Evolutionary conservation across 1,139 yeast species (phyloP).

Genomic region (Meyerozyma sp.): DNA sequence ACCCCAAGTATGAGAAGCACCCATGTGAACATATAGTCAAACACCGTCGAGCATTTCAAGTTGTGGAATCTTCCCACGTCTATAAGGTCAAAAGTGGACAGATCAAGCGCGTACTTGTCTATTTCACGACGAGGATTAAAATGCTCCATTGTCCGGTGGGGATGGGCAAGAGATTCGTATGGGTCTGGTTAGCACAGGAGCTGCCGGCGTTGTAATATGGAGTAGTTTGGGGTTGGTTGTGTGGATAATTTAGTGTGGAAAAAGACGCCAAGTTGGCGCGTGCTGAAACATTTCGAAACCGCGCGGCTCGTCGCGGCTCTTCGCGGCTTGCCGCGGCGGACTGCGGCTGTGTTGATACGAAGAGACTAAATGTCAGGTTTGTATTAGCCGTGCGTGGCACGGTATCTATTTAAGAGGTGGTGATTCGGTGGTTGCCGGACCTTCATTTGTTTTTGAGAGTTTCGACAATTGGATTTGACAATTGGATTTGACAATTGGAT

Average conservation of each 20-base stretch:
- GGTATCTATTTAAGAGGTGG: too few relatives aligned
- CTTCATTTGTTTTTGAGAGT: too few relatives aligned
- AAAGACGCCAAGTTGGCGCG: not conserved
- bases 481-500: too few relatives aligned
- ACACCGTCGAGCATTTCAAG: slow-evolving; percentile 45
- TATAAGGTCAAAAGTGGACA: slow-evolving; percentile 39
- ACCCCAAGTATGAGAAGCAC: slow-evolving; percentile 47
- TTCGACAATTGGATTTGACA: too few relatives aligned
- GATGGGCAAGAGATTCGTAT: too few relatives aligned
- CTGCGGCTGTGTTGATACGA: not conserved
- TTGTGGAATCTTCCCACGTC: slow-evolving; percentile 49
- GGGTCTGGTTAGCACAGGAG: not conserved
- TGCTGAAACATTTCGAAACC: not conserved
- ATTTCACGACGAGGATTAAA: slow-evolving; percentile 15
- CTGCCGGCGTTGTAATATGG: not conserved
- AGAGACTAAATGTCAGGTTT: too few relatives aligned
- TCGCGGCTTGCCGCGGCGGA: too few relatives aligned
- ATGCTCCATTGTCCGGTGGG: slow-evolving; percentile 2
- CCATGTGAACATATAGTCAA: slow-evolving; percentile 51
- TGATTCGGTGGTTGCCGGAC: too few relatives aligned
- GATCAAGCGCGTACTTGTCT: slow-evolving; percentile 30
- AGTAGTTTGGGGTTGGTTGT: not conserved
- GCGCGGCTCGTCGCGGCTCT: not conserved
- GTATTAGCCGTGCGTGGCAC: too few relatives aligned
- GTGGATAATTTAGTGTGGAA: not conserved